Percentiles rank a stretch among this genome's conserved stretches.
These are phyloP conservation scores for Blastomyces gilchristii DNA, from an alignment of 2,329 filamentous ascomycete genomes.

Conservation along the genomic window DNA sequence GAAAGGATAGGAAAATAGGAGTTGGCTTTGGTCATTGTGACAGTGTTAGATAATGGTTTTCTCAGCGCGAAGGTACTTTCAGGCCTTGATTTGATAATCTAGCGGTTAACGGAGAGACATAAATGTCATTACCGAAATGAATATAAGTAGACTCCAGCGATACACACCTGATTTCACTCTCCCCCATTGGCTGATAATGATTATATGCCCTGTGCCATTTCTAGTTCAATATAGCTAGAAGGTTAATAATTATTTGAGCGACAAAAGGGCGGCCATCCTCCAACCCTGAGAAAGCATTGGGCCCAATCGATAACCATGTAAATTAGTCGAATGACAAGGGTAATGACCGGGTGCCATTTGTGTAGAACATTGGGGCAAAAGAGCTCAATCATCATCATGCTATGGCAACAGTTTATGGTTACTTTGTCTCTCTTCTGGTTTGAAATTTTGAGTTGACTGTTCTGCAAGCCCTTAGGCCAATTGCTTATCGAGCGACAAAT, in stretches of 20 bases:
- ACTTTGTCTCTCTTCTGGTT: not conserved
- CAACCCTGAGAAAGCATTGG: not conserved
- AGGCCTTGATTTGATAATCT: not conserved
- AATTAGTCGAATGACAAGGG: not conserved
- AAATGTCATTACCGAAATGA: not conserved
- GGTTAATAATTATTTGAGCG: not conserved
- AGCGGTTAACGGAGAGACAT: not conserved
- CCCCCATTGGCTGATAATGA: not conserved
- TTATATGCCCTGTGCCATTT: not conserved
- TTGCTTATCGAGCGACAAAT: not conserved
- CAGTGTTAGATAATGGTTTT: not conserved
- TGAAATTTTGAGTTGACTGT: not conserved
- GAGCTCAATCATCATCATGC: too few species aligned
- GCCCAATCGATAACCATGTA: not conserved
- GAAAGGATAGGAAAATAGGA: not conserved
- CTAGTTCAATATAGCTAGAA: not conserved
- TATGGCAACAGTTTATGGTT: too few species aligned
- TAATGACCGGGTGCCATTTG: not conserved
- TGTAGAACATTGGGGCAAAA: too few species aligned
- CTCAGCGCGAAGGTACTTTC: not conserved
- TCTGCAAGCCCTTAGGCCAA: not conserved
- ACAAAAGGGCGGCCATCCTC: not conserved
- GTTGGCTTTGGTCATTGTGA: not conserved
- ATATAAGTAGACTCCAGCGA: not conserved
- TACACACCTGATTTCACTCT: not conserved